Evolutionary conservation across 345 rosid species (phyloP), one percentile per base, ranked within the genome.

Genomic region (Arabis hirsuta): DNA sequence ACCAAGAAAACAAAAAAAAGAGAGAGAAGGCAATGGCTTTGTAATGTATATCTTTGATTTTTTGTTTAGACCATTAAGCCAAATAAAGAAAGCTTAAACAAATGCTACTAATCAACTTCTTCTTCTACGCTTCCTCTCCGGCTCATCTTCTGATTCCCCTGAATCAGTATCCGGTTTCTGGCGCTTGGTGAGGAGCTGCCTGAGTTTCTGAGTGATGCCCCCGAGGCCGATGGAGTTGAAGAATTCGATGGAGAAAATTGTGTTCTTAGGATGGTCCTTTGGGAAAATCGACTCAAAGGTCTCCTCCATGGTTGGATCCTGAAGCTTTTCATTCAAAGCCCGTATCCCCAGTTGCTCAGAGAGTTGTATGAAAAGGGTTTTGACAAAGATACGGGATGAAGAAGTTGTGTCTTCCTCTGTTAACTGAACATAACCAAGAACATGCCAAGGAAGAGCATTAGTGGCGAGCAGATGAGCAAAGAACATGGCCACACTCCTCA

Each of bases 141-240:
- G 69, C 59, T 63, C 73, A 14, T 72, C 75, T 32, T 69, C 55
- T 50, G 9, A 24, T 16, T 86, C 13, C 9, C 16, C 43, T 51
- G 24, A 51, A 29, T 38, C 38, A 5, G 27, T 22, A 36, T 36
- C 41, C 41, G 41, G 41, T 19, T 55, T 46, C 64, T 65, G 14
- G 10, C 53, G 55, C 65, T 85, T 22, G 79, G 61, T 8, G 2
- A 51, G 66, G 85, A 81, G 3, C 76, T 78, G 24, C 27, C 74
- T 84, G 42, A 88, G 78, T 55, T 76, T 87, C 51, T 83, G 84
- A 4, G 93, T 90, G 48, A 88, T 82, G 38, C 90, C 91, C 56
- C 90, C 93, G 4, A 90, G 85, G 12, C 93, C 96, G 68, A 88
- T 88, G 11, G 84, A 74, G 16, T 91, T 90, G 81, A 90, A 88